phyloP scores from a whole-genome alignment of 441 rosid genomes.

The Pelargonium australe region DNA sequence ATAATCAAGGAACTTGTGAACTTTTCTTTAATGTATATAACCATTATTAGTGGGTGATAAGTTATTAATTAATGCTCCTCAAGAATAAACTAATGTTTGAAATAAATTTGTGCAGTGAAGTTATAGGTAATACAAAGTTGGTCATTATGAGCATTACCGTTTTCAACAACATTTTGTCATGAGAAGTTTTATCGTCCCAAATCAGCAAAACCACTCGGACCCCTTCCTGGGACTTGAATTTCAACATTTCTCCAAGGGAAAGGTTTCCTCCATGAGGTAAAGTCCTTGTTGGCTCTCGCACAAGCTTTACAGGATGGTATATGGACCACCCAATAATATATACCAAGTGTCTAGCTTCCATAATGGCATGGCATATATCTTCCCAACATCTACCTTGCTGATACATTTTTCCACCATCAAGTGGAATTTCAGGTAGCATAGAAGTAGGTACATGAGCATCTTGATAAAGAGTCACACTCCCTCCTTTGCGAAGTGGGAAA shows the following conservation, averaged over 20 bases:
- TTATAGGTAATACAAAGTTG: too few relatives aligned
- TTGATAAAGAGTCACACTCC: constrained; percentile 77
- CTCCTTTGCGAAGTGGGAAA: constrained; percentile 91
- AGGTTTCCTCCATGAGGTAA: constrained; percentile 3
- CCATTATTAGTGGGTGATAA: too few relatives aligned
- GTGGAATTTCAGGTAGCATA: constrained; percentile 51
- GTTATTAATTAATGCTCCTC: too few relatives aligned
- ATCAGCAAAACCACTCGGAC: constrained; percentile 61
- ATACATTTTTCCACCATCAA: constrained; percentile 60
- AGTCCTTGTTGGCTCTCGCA: constrained; percentile 40
- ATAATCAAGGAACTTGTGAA: too few relatives aligned
- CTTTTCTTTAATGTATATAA: too few relatives aligned
- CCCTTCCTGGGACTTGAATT: constrained; percentile 59
- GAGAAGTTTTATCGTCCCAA: constrained; percentile 75
- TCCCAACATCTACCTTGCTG: constrained; percentile 87
- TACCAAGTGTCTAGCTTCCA: constrained; percentile 65
- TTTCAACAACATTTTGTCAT: constrained; percentile 38
- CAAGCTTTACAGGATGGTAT: constrained; percentile 74
- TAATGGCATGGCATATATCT: constrained; percentile 78
- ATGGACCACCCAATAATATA: constrained; percentile 98
- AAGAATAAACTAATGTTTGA: too few relatives aligned
- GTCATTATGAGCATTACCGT: constrained; percentile 32
- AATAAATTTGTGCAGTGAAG: too few relatives aligned
- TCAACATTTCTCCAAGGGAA: constrained; percentile 52
- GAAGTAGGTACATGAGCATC: constrained; percentile 96